Conservation (phyloP, 169 alveolate genomes). For the Eimeria mitis region DNA sequence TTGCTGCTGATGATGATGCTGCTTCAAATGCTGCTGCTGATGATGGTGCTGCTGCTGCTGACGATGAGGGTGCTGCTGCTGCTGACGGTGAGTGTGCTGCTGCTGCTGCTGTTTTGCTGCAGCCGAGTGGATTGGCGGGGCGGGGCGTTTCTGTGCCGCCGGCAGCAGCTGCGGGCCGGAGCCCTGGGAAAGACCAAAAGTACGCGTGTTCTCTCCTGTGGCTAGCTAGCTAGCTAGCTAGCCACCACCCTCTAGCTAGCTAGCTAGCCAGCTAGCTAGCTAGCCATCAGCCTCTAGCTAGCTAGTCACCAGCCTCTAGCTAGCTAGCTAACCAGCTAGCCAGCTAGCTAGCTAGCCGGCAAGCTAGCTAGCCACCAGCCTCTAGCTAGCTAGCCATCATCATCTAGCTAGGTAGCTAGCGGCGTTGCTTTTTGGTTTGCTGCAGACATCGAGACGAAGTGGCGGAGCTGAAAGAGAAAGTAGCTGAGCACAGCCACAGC, state of each 20-base stretch:
- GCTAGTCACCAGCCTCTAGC: background rate
- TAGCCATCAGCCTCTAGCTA: background rate
- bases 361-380: background rate
- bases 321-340: constrained; percentile 2
- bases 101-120: constrained; percentile 10
- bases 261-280: constrained; percentile 16
- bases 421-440: background rate
- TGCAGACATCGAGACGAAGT: constrained; percentile 22
- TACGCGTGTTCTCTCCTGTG: background rate
- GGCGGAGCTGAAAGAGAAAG: constrained; percentile 28
- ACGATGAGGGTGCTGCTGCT: background rate
- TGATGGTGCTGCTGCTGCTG: background rate
- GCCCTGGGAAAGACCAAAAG: background rate
- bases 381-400: background rate
- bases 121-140: constrained; percentile 57
- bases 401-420: too few species aligned
- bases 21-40: background rate
- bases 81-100: background rate
- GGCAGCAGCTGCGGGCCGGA: background rate
- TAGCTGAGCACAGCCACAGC: background rate
- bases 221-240: background rate
- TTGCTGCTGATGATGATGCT: background rate
- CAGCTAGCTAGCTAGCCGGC: background rate
- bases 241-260: background rate
- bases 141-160: constrained; percentile 14